A percentile compares a stretch with the other conserved stretches of the same genome.
Evolutionary conservation across 2,329 filamentous ascomycete genomes (phyloP).

Genomic region (Colletotrichum coccodes): DNA sequence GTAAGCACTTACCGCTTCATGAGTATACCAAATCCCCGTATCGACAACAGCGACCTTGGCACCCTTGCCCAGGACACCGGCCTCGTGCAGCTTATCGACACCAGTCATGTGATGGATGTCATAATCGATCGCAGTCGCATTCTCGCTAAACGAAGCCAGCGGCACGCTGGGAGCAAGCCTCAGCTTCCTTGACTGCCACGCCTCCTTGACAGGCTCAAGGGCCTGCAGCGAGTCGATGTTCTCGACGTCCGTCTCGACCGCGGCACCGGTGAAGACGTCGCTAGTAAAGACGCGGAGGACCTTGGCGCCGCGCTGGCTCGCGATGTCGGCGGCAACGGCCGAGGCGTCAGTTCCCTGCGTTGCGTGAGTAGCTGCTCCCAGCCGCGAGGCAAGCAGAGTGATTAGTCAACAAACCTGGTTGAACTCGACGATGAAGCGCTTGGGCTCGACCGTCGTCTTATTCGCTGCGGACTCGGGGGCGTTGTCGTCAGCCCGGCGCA

Average conservation of each 20-base stretch:
- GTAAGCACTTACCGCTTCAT: slow-evolving; percentile 16
- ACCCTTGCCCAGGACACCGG: slow-evolving; percentile 39
- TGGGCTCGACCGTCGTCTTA: slow-evolving; percentile 18
- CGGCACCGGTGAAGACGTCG: slow-evolving; percentile 41
- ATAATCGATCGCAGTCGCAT: slow-evolving; percentile 40
- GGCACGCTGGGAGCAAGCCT: slow-evolving; percentile 12
- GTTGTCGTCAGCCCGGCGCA: slow-evolving; percentile 21
- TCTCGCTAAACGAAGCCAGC: slow-evolving; percentile 6
- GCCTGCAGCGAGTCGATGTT: slow-evolving; percentile 33
- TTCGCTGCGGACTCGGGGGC: slow-evolving; percentile 12
- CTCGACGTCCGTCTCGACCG: slow-evolving; percentile 27
- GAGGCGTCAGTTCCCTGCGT: slow-evolving; percentile 11
- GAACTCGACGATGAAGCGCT: slow-evolving; percentile 32
- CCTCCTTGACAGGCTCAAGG: slow-evolving; percentile 17
- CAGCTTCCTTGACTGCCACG: slow-evolving; percentile 26
- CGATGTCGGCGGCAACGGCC: not conserved
- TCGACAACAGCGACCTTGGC: slow-evolving; percentile 27
- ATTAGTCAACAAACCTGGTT: not conserved
- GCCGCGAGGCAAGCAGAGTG: too few relatives aligned
- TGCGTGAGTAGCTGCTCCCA: not conserved
- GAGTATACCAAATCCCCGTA: slow-evolving; percentile 22
- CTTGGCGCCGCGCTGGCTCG: slow-evolving; percentile 14
- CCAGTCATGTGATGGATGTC: slow-evolving; percentile 50
- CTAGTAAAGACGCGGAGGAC: slow-evolving; percentile 35
- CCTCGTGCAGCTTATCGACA: slow-evolving; percentile 48